Base-by-base conservation (phyloP, 352 stramenopile species). In the Pseudoperonospora humuli region DNA sequence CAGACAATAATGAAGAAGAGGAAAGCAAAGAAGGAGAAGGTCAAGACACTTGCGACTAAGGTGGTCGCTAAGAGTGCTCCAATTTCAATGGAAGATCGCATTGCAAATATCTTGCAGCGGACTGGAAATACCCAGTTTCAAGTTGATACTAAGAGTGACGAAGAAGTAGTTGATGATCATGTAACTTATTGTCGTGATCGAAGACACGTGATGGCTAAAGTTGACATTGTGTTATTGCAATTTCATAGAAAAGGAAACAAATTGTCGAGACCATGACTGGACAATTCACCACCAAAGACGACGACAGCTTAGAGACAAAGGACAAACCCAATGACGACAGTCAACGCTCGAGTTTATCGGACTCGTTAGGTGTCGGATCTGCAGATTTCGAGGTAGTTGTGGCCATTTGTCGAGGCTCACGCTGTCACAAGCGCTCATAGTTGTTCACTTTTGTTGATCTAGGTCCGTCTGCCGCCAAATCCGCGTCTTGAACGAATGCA, bases 81-180 rank as follows among this genome's bases (percentile, higher is more conserved):
- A 13, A 42, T 77, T 1, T 80, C 70, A 0, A 57, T 93, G 33
- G 69, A 93, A 62, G 77, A 90, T 37, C 75, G 80, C 6, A 63
- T 90, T 8, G 71, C 75, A 0, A 54, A 85, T 34, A 90, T 93
- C 33, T 51, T 93, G 15, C 78, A 87, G 42, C 74, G 80, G 6
- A 87, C 77, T 8, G 80, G 80, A 0, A 90, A 74, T 36, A 65
- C 74, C 5, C 55, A 71, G 5, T 49, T 63, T 19, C 41, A 65
- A 3, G 19, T 39, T 10, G 45, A 47, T 5, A 46, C 57, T 0
- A 45, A 70, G 32, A 54, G 45, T 19, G 54, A 61, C 2, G 52
- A 69, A 7, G 50, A 54, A 7, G 50, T 57, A 38, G 2, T 28
- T n/a, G 57, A 24, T 9, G 43, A 61, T 8, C 26, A 54, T 27